Evolutionary conservation across 768 basidiomycete genomes (phyloP), one percentile per base, ranked within the genome.

Genomic region (Phylloporus sp.): DNA sequence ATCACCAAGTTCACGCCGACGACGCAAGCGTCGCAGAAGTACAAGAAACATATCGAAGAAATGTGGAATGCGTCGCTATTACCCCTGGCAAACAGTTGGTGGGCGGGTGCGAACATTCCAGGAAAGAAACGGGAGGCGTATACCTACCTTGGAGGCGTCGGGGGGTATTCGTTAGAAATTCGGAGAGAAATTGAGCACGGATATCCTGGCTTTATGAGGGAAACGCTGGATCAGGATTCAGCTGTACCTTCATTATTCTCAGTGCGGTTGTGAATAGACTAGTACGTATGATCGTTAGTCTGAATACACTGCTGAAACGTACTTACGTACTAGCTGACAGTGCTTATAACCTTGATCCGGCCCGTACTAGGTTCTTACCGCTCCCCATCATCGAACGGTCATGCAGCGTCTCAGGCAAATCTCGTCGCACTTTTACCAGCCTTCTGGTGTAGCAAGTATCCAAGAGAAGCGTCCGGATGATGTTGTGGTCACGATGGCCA

Each of bases 401-500:
- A 81, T 88, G 80, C 76, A 88, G 59, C 82, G 84, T 54, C 73
- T 88, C 46, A 81, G 76, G 64, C 83, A 86, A 67, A 70, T 88
- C 23, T 78, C 79, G 27, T 78, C 81, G 36, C 87, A 87, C 60
- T 66, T 87, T 47, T 61, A 72, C 18, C 63, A 70, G 4, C 60
- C 76, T 12, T 66, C 76, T 16, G 81, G 80, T n/a, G 62, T 81
- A 7, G 67, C 74, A 22, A 72, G 75, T 15, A 72, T 90, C 43
- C 74, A 81, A 54, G 72, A 69, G 38, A 84, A 87, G 65, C 76
- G 68, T 45, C 80, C 81, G 4, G 81, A 90, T 56, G 90, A 91
- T 75, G 84, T 91, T 12, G 90, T 91, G 64, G 80, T 91, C 53
- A 90, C 88, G 2, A 78, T 88, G 75, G 86, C 89, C 52, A 82